A percentile compares a stretch with the other conserved stretches of the same genome.
Evolutionary conservation across 225 moss, liverwort and hornwort genomes (phyloP).

Genomic region (Polytrichum formosum): DNA sequence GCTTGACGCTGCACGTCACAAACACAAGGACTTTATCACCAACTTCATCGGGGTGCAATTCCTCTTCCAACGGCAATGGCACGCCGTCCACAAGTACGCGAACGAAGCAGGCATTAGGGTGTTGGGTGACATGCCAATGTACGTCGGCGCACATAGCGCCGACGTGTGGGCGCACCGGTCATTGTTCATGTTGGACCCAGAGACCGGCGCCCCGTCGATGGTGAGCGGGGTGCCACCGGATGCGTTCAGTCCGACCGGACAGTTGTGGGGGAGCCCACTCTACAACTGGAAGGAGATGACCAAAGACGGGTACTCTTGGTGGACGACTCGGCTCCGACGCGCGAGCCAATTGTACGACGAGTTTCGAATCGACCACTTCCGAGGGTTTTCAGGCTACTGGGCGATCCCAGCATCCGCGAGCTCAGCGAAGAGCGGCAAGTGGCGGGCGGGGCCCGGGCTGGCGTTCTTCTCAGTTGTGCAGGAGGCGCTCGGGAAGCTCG

Average conservation of each 20-base stretch:
- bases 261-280: slow-evolving; percentile 89
- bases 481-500: slow-evolving; percentile 73
- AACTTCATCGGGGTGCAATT: slow-evolving; percentile 73
- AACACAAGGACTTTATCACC: slow-evolving; percentile 65
- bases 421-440: slow-evolving; percentile 46
- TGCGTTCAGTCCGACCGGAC: slow-evolving; percentile 63
- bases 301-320: slow-evolving; percentile 73
- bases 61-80: slow-evolving; percentile 88
- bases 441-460: slow-evolving; percentile 70
- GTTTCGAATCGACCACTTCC: slow-evolving; percentile 91
- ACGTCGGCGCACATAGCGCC: slow-evolving; percentile 76
- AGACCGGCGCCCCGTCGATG: slow-evolving; percentile 38
- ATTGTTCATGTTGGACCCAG: slow-evolving; percentile 58
- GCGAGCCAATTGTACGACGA: slow-evolving; percentile 77
- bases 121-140: slow-evolving; percentile 92
- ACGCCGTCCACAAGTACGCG: slow-evolving; percentile 74
- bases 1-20: slow-evolving; percentile 39
- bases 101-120: slow-evolving; percentile 64
- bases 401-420: slow-evolving; percentile 46
- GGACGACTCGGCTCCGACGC: slow-evolving; percentile 65
- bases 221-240: slow-evolving; percentile 93
- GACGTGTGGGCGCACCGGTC: slow-evolving; percentile 84
- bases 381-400: slow-evolving; percentile 88
- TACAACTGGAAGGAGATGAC: slow-evolving; percentile 95
- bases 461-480: slow-evolving; percentile 64